phyloP scores from a whole-genome alignment of 306 rosid species.

The Elaeagnus macrophylla region DNA sequence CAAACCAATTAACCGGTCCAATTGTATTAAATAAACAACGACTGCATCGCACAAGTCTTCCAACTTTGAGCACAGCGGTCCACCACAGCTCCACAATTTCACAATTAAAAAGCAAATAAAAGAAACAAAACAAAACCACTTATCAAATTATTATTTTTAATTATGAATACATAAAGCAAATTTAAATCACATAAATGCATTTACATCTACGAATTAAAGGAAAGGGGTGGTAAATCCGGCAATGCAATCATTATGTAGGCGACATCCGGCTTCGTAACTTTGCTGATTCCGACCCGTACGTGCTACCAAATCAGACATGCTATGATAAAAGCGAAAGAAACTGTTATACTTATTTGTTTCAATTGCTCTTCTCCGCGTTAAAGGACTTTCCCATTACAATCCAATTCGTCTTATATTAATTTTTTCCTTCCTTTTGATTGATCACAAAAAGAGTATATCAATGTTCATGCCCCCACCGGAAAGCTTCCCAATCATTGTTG shows the following conservation, averaged over 20 bases:
- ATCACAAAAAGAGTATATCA: constrained; percentile 2
- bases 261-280: constrained; percentile 67
- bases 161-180: too few species aligned
- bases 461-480: constrained; percentile 28
- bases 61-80: too few species aligned
- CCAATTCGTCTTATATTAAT: neutral
- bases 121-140: too few species aligned
- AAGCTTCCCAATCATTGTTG: constrained; percentile 19
- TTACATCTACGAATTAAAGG: too few species aligned
- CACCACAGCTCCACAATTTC: too few species aligned
- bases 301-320: constrained; percentile 74
- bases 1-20: constrained; percentile 4
- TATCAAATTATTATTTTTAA: too few species aligned
- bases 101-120: too few species aligned
- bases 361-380: neutral
- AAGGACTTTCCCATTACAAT: constrained; percentile 2
- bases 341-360: neutral
- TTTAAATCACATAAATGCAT: too few species aligned
- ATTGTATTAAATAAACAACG: neutral
- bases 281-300: constrained; percentile 88
- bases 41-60: too few species aligned
- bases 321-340: constrained; percentile 9
- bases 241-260: constrained; percentile 29
- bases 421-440: neutral
- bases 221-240: neutral